Evolutionary conservation across 75 land plant species (phyloP).

Genomic region (Selaginella tamariscina): DNA sequence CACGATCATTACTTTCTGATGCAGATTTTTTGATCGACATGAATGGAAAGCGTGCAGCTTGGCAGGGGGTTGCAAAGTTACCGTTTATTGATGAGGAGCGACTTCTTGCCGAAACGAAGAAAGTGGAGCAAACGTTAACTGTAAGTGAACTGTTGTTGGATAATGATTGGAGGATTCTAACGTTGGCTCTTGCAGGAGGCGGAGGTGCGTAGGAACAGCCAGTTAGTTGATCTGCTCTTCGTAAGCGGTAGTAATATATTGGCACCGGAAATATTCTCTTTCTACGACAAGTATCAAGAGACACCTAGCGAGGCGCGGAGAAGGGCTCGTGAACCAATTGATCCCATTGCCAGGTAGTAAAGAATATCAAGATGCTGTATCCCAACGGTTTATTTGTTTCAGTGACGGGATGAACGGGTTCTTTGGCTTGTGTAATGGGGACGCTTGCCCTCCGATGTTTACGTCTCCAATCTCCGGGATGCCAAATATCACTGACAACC

Average conservation of each 20-base stretch:
- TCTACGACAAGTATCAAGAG: constrained; percentile 40
- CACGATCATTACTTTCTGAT: constrained; percentile 2
- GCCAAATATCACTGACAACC: constrained; percentile 75
- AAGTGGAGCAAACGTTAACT: constrained; percentile 71
- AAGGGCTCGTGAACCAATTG: constrained; percentile 44
- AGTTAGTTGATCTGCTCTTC: constrained; percentile 54
- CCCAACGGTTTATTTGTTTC: constrained; percentile 18
- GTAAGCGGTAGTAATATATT: constrained; percentile 45
- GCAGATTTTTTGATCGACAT: constrained; percentile 94
- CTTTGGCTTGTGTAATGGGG: constrained; percentile 53
- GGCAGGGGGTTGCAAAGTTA: constrained; percentile 96
- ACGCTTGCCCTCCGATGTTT: constrained; percentile 69
- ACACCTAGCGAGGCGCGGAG: constrained; percentile 34
- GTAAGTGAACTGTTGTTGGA: constrained; percentile 25
- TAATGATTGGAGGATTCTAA: not conserved
- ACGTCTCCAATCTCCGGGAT: constrained; percentile 61
- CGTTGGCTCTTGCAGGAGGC: constrained; percentile 34
- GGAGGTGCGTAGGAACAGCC: constrained; percentile 62
- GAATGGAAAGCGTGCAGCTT: constrained; percentile 86
- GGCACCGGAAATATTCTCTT: constrained; percentile 49
- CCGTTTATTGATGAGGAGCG: constrained; percentile 90
- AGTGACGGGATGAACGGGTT: constrained; percentile 93
- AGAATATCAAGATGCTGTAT: not conserved
- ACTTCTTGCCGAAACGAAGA: constrained; percentile 53
- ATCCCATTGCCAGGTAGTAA: constrained; percentile 60